Evolutionary conservation across 305 asterid species (phyloP), one percentile per base, ranked within the genome.

Genomic region (Ilex paraguariensis): DNA sequence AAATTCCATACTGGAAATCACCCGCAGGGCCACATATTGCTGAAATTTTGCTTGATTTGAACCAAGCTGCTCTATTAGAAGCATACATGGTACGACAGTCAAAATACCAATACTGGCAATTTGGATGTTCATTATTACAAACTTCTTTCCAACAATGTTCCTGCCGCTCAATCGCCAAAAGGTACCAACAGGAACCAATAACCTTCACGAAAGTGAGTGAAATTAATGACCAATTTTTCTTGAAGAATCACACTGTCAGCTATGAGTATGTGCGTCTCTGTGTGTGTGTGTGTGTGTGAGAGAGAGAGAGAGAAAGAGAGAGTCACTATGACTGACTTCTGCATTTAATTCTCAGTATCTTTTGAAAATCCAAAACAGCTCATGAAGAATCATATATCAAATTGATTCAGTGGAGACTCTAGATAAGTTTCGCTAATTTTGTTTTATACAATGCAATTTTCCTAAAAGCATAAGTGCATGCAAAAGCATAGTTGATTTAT

Each of bases 101-200:
- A 7, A 84, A 84, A 54, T 73, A 82, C 30, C 69, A 54, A 61
- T 84, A 80, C 30, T 59, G 70, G 60, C 91, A 84, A 31, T 31
- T 31, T 3, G 76, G 76, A 13, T 54, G 63, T 16, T 71, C 81
- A 66, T 66, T 65, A 66, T 84, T 84, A 50, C 91, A 84, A 4
- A 84, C 81, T 16, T 53, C 52, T 63, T 73, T 80, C 91, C 91
- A 84, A 50, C 91, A 84, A 55, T 72, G 65, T 57, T 76, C 91
- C 70, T 70, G 91, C 56, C 91, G 60, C 70, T 84, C 88, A 17
- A 84, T 65, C 7, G 86, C 74, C 44, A 84, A 46, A 56, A 84
- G 82, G 58, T 84, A 84, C 91, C 91, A 84, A 57, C 85, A 69
- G 1, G 91, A 75, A 65, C 91, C 91, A 13, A 84, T 79, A n/a